A percentile compares a stretch with the other conserved stretches of the same genome.
These are phyloP conservation scores for Fusarium foetens DNA, from an alignment of 2,329 filamentous ascomycete species.

Conservation along the genomic window DNA sequence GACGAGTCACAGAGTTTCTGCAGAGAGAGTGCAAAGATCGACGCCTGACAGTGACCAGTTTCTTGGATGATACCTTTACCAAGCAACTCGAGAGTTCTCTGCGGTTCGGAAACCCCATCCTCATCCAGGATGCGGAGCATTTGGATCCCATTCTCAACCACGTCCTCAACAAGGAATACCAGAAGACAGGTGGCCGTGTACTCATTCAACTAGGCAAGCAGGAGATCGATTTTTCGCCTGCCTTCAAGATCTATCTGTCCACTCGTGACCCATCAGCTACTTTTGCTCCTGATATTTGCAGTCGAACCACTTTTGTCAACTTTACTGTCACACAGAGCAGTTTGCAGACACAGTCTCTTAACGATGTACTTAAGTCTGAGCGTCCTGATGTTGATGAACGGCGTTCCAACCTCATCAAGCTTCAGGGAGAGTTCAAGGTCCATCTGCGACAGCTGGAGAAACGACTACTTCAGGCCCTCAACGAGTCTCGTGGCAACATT, in stretches of 20 bases:
- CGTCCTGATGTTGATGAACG: constrained; percentile 96
- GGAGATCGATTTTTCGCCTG: constrained; percentile 98
- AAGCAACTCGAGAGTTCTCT: constrained; percentile 97
- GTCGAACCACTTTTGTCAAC: constrained; percentile 98
- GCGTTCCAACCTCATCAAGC: constrained; percentile 95
- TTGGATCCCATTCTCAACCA: constrained; percentile 97
- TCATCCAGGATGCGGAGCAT: constrained; percentile 98
- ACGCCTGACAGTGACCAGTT: constrained; percentile 95
- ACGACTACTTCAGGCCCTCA: constrained; percentile 90
- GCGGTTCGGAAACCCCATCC: constrained; percentile 96
- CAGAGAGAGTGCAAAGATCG: constrained; percentile 94
- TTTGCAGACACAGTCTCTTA: constrained; percentile 96
- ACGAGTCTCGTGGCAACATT: constrained; percentile 97
- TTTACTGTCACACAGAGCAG: constrained; percentile 99
- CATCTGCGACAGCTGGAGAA: constrained; percentile 96
- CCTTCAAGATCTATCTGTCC: constrained; percentile 94
- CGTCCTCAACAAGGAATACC: constrained; percentile 99
- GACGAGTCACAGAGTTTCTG: constrained; percentile 92
- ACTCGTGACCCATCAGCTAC: constrained; percentile 95
- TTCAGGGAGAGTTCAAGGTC: constrained; percentile 99
- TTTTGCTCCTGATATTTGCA: constrained; percentile 97
- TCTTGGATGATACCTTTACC: constrained; percentile 96
- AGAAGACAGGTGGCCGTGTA: constrained; percentile 96
- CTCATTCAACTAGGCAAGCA: constrained; percentile 98
- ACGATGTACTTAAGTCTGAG: constrained; percentile 97